Evolutionary conservation across 768 basidiomycete species (phyloP).

Genomic region (Tylopilus felleus): DNA sequence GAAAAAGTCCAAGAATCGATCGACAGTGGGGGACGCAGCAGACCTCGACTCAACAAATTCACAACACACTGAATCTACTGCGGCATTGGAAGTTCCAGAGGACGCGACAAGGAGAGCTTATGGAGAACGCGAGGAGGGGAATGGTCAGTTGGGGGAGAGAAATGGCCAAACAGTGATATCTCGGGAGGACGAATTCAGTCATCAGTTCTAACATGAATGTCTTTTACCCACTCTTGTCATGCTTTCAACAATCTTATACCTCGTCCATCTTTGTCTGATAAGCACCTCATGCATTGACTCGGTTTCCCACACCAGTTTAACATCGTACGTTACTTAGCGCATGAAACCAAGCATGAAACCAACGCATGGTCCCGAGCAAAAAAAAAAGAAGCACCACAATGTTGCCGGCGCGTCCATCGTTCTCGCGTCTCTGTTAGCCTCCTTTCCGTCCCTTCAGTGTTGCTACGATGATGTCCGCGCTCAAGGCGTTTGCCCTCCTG

Average conservation of each 20-base stretch:
- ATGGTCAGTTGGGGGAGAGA: conserved; percentile 20
- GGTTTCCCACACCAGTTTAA: no score
- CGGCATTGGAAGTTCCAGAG: conserved; percentile 56
- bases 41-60: conserved; percentile 34
- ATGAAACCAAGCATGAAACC: no score
- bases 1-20: conserved; percentile 57
- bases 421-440: not conserved
- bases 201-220: conserved; percentile 55
- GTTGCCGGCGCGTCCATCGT: not conserved
- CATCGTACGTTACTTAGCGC: no score
- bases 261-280: not conserved
- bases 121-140: conserved; percentile 31
- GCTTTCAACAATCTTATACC: conserved; percentile 1
- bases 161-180: conserved; percentile 13
- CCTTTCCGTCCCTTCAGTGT: conserved; percentile 2
- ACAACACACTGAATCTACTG: conserved; percentile 33
- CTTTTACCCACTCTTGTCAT: conserved; percentile 11
- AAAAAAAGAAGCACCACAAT: no score
- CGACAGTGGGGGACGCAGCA: conserved; percentile 36
- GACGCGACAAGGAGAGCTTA: conserved; percentile 71
- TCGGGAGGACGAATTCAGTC: conserved; percentile 57
- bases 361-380: no score
- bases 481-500: conserved; percentile 12
- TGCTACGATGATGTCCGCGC: conserved; percentile 20
- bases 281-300: no score